Base-by-base conservation (phyloP, 371 early-diverging fungal species). In the Racocetra persica region DNA sequence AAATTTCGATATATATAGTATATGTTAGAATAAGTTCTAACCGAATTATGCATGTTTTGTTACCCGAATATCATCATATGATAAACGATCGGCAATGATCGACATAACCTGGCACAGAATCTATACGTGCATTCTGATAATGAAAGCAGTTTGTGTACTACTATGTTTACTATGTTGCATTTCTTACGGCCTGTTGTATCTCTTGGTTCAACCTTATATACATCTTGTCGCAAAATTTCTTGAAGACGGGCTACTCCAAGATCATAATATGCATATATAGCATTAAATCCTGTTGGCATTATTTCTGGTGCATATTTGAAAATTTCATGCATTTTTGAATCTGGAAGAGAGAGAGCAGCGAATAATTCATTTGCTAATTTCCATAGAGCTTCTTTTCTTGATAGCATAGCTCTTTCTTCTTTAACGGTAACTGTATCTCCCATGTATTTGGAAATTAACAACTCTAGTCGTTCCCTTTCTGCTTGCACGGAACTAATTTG, bases 301-400 rank as follows among this genome's bases (percentile, higher is more conserved):
- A 71, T 71, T 36, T 71, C 71, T 51, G 24, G 0, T 7, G 16
- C 20, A 36, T 71, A n/a, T 20, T n/a, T 14, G n/a, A 71, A 71
- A 45, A 71, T 18, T 71, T 71, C 51, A 71, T 71, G 41, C 0
- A 20, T 71, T 71, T 45, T 45, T 26, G 45, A 7, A 51, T 71
- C 52, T 49, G 28, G 18, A 13, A 41, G 28, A 71, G 72, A 45
- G 45, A 71, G 45, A 20, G 72, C 72, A 52, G 2, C 10, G 8
- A 52, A 10, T 13, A 71, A 41, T 54, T 54, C 2, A 5, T 54
- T 54, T 16, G 11, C 54, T 3, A 54, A 16, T 54, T n/a, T 54
- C 54, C 5, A 54, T 20, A 54, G 2, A 11, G 5, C 54, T 20
- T 54, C 54, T 54, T 54, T 54, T 54, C 54, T 54, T 54, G 11